Evolutionary conservation across 257 asterid genomes (phyloP), one percentile per base, ranked within the genome.

Genomic region (Buddleja alternifolia): DNA sequence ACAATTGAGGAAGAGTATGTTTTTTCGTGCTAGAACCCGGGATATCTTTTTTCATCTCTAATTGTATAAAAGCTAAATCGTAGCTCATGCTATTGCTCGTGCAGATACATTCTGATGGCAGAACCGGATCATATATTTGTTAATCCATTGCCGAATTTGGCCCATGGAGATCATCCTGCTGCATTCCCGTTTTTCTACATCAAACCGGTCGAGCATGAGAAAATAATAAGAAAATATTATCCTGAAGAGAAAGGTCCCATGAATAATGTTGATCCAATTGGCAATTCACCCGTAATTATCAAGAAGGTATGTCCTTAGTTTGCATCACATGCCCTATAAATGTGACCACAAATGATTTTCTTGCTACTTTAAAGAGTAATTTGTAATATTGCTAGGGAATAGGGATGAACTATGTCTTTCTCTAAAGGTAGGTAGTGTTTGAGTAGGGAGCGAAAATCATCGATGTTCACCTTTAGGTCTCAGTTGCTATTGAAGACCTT

Each of bases 41-140:
- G 20, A 12, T 48, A 48, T 55, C 24, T 25, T 59, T 59, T 10
- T 75, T 56, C 51, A 0, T 73, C 65, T 14, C 24, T 44, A 12
- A 41, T 41, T 45, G 20, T 32, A 47, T 76, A 29, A 29, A 19
- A 61, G 64, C 72, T 71, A 71, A 80, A 66, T 72, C 36, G 58
- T 75, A n/a, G 63, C 52, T 46, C 60, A 53, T 75, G 61, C 61
- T 78, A 57, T 70, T 72, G 66, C 77, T 74, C n/a, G 73, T 80
- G 88, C 87, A 87, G 94, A 54, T 87, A 87, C 75, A 79, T 87
- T 63, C 86, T 84, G 67, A 87, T 87, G 94, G 90, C 88, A 74
- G 94, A 87, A 73, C 94, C 94, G 11, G 94, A 87, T 72, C 94
- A 87, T 66, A 58, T 84, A 63, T 78, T 87, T 48, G 85, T 66